These are phyloP conservation scores for Edaphochlamys debaryana DNA, from an alignment of 139 green algal species.

Conservation along the genomic window DNA sequence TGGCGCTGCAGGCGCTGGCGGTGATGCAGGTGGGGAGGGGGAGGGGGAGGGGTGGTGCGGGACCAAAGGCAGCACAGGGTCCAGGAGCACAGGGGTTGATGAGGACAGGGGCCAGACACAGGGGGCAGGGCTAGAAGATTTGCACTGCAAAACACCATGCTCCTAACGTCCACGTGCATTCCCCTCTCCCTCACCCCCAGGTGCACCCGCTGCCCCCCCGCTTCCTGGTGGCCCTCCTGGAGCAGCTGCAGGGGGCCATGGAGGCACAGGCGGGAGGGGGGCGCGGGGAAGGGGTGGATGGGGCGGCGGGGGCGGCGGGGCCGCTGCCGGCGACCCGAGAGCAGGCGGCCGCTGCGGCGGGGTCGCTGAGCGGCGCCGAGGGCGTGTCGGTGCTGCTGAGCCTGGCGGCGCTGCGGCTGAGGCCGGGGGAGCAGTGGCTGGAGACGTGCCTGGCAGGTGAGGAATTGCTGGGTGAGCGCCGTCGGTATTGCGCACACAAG, in stretches of 20 bases:
- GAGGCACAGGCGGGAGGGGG: not conserved
- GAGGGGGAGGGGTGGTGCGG: not conserved
- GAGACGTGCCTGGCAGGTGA: conserved; percentile 1
- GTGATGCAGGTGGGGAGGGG: conserved; percentile 8
- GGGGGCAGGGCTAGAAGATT: too few relatives aligned
- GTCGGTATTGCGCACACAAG: not conserved
- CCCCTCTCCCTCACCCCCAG: not conserved
- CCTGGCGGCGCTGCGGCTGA: conserved; percentile 16
- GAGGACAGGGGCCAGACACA: too few relatives aligned
- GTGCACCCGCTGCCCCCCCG: conserved; percentile 4
- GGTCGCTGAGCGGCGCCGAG: conserved; percentile 9
- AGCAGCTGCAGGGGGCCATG: not conserved
- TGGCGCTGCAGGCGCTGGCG: conserved; percentile 24
- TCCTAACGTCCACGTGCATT: too few relatives aligned
- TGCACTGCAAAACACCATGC: too few relatives aligned
- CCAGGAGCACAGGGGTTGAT: too few relatives aligned
- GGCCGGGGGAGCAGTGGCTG: not conserved
- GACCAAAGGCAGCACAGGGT: not conserved
- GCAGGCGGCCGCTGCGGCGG: too few relatives aligned
- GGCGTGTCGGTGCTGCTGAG: not conserved
- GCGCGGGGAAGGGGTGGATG: not conserved
- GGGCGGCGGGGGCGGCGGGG: not conserved
- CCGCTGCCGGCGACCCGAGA: not conserved
- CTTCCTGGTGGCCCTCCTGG: not conserved
- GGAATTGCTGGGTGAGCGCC: not conserved